A percentile compares a stretch with the other conserved stretches of the same genome.
Conservation (phyloP, 169 alveolate species). For the Plasmodium cynomolgi region DNA sequence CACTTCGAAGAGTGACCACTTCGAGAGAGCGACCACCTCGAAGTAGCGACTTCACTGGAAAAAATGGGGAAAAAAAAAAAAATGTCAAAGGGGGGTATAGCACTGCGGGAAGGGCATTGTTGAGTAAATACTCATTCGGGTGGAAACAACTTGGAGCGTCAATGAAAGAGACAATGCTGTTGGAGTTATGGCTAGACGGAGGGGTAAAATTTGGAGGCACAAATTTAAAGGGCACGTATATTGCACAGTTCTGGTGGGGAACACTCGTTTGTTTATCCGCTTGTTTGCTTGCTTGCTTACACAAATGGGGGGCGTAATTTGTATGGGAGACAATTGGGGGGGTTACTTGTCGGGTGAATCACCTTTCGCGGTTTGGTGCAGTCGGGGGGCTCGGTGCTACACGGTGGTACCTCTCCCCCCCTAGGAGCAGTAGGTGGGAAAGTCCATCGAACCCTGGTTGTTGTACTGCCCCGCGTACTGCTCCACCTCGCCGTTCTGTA, state of each 20-base stretch:
- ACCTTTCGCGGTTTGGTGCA: neutral
- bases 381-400: neutral
- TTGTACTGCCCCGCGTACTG: neutral
- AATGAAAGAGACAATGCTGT: neutral
- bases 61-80: neutral
- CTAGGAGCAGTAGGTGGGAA: neutral
- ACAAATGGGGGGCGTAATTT: neutral
- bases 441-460: neutral
- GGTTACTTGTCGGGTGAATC: neutral
- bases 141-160: neutral
- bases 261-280: neutral
- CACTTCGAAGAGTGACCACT: no score
- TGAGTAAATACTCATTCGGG: neutral
- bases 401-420: neutral
- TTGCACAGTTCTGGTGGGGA: neutral
- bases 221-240: neutral
- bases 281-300: neutral
- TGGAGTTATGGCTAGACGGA: neutral
- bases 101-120: neutral
- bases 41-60: neutral
- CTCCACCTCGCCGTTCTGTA: neutral
- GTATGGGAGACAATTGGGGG: neutral
- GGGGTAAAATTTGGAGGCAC: neutral
- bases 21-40: neutral
- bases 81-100: neutral